These are phyloP conservation scores for Penicillium sp. DNA, from an alignment of 2,329 filamentous ascomycete genomes.

Conservation along the genomic window DNA sequence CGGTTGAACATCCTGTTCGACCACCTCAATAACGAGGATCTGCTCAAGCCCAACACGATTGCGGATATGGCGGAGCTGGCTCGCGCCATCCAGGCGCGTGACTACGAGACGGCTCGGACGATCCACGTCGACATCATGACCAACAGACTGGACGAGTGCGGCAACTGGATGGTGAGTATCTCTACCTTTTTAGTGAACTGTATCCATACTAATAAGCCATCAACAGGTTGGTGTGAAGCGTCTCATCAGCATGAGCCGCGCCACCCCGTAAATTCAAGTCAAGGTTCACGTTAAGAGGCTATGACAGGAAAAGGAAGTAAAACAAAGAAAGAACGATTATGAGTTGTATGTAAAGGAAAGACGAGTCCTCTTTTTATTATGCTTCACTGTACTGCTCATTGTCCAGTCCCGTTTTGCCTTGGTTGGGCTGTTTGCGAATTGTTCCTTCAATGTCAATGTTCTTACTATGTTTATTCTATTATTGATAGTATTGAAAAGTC, in stretches of 20 bases:
- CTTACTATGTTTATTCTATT: too few relatives aligned
- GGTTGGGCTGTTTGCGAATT: too few relatives aligned
- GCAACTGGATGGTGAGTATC: conserved; percentile 77
- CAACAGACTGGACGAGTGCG: conserved; percentile 69
- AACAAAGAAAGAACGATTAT: too few relatives aligned
- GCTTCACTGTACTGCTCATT: too few relatives aligned
- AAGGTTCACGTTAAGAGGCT: too few relatives aligned
- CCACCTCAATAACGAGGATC: conserved; percentile 89
- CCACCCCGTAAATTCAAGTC: conserved; percentile 14
- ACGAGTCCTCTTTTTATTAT: too few relatives aligned
- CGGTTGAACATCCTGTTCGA: conserved; percentile 89
- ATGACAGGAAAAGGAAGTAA: conserved; percentile 1
- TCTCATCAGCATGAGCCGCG: conserved; percentile 20
- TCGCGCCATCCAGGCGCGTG: conserved; percentile 56
- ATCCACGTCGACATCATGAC: conserved; percentile 68
- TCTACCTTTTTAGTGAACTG: too few relatives aligned
- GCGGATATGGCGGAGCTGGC: conserved; percentile 45
- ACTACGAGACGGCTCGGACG: conserved; percentile 59
- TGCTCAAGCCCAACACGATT: conserved; percentile 66
- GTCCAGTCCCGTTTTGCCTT: too few relatives aligned
- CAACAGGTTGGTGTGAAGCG: conserved; percentile 21
- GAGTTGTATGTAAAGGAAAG: too few relatives aligned
- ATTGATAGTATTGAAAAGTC: too few relatives aligned
- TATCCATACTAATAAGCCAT: too few relatives aligned
- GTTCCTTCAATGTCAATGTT: too few relatives aligned